These are phyloP conservation scores for Blastobotrys arbuscula DNA, from an alignment of 1,139 yeast genomes.

Conservation along the genomic window DNA sequence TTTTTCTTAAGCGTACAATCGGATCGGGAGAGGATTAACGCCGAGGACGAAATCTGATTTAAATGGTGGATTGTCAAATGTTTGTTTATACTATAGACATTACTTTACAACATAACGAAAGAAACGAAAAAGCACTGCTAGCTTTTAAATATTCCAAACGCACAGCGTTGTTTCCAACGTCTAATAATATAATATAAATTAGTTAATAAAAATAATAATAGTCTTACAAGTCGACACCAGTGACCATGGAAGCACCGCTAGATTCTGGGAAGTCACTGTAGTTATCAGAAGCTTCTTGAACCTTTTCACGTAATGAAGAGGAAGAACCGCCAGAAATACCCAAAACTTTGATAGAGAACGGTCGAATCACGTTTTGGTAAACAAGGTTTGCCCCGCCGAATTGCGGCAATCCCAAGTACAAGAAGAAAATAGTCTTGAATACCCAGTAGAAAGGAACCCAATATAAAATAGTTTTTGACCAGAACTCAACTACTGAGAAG, in stretches of 20 bases:
- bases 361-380: slow-evolving; percentile 61
- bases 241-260: slow-evolving; percentile 18
- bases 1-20: no score
- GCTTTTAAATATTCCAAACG: no score
- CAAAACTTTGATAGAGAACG: slow-evolving; percentile 58
- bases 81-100: no score
- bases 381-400: slow-evolving; percentile 79
- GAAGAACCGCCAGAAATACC: slow-evolving; percentile 30
- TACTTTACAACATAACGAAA: no score
- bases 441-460: slow-evolving; percentile 97
- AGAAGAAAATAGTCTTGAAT: slow-evolving; percentile 80
- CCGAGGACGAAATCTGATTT: neutral
- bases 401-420: slow-evolving; percentile 83
- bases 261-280: slow-evolving; percentile 19
- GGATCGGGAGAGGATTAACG: no score
- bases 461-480: slow-evolving; percentile 88
- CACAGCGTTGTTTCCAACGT: no score
- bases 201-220: no score
- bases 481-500: slow-evolving; percentile 86
- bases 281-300: slow-evolving; percentile 27
- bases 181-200: neutral
- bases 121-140: no score
- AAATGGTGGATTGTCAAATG: neutral
- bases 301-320: slow-evolving; percentile 31
- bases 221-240: slow-evolving; percentile 30